Percentiles rank a stretch among this genome's conserved stretches.
Evolutionary conservation across 305 asterid species (phyloP).

Genomic region (Petunia hybrid): DNA sequence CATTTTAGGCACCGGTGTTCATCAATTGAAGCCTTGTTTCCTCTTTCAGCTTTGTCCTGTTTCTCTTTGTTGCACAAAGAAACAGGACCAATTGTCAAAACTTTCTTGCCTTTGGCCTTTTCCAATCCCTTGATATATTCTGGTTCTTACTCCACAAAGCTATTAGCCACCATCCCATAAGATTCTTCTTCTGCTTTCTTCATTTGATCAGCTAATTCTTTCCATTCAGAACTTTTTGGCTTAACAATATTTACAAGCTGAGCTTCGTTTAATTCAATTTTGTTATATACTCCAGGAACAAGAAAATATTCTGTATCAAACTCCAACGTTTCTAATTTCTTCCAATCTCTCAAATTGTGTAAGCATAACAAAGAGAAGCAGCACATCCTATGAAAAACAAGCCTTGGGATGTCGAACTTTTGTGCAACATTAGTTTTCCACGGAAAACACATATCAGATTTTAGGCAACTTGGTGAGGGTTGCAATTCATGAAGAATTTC

Average conservation of each 20-base stretch:
- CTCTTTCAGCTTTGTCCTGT: conserved; percentile 35
- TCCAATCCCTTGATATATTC: conserved; percentile 31
- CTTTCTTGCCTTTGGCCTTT: conserved; percentile 34
- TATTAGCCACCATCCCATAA: conserved; percentile 43
- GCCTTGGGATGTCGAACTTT: conserved; percentile 43
- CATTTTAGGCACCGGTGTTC: conserved; percentile 40
- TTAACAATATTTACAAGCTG: conserved; percentile 24
- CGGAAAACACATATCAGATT: conserved; percentile 47
- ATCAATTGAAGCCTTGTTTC: conserved; percentile 42
- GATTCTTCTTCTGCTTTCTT: conserved; percentile 31
- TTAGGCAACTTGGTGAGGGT: conserved; percentile 44
- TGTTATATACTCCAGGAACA: conserved; percentile 46
- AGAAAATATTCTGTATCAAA: conserved; percentile 42
- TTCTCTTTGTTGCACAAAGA: conserved; percentile 15
- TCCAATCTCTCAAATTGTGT: conserved; percentile 32
- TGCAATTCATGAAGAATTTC: conserved; percentile 27
- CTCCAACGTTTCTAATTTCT: neutral
- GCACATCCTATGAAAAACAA: conserved; percentile 51
- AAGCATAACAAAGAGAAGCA: conserved; percentile 48
- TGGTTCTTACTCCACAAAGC: conserved; percentile 22
- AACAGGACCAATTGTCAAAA: conserved; percentile 61
- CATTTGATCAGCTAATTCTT: conserved; percentile 11
- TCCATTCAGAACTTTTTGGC: conserved; percentile 20
- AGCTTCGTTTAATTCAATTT: conserved; percentile 44
- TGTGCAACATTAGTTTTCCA: conserved; percentile 46